Conservation (phyloP, 352 stramenopile genomes). For the Blastocystis sp. region DNA sequence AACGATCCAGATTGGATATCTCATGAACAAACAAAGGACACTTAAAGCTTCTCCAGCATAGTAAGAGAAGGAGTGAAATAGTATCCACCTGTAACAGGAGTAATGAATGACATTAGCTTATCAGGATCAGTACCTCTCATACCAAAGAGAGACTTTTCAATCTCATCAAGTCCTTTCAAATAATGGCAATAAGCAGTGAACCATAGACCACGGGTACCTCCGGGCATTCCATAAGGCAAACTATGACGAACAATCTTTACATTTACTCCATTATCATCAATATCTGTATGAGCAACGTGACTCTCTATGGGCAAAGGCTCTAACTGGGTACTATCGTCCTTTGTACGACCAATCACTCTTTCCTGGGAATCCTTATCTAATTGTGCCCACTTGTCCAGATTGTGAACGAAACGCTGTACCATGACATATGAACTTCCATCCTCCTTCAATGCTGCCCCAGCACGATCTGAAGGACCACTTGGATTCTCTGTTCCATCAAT, state of each 20-base stretch:
- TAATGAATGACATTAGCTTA: slow-evolving; percentile 46
- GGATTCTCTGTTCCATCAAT: slow-evolving; percentile 58
- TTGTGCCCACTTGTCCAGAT: slow-evolving; percentile 39
- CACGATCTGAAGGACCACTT: neutral
- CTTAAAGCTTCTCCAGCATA: slow-evolving; percentile 25
- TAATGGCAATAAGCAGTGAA: slow-evolving; percentile 49
- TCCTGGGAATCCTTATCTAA: slow-evolving; percentile 23
- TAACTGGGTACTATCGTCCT: slow-evolving; percentile 32
- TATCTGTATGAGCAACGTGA: slow-evolving; percentile 50
- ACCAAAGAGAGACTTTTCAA: slow-evolving; percentile 53
- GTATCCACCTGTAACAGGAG: slow-evolving; percentile 60
- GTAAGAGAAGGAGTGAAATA: slow-evolving; percentile 42
- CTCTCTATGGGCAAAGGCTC: slow-evolving; percentile 10
- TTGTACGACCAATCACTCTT: slow-evolving; percentile 54
- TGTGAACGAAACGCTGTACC: slow-evolving; percentile 52
- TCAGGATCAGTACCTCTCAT: neutral
- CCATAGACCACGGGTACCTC: slow-evolving; percentile 28
- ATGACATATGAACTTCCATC: slow-evolving; percentile 37
- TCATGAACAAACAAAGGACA: slow-evolving; percentile 19
- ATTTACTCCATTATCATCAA: slow-evolving; percentile 30
- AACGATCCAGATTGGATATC: no score
- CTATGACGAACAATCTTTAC: slow-evolving; percentile 58
- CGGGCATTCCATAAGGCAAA: slow-evolving; percentile 25
- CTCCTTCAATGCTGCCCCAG: slow-evolving; percentile 10
- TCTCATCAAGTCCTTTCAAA: slow-evolving; percentile 27